Conservation (phyloP, 2,329 filamentous ascomycete species). For the Aspergillus eucalypticola region DNA sequence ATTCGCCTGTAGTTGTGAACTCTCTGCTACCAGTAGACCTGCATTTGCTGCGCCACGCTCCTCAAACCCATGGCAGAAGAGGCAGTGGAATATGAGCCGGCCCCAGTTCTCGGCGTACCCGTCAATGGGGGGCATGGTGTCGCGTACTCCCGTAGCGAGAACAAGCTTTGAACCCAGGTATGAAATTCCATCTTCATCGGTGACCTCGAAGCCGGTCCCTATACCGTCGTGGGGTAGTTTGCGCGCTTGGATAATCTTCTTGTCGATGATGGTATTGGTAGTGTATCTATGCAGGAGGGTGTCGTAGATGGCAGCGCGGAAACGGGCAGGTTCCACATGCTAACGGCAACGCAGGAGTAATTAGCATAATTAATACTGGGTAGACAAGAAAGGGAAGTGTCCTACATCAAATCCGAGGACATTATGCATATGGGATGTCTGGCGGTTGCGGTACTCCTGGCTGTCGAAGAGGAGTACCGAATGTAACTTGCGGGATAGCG, state of each 20-base stretch:
- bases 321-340: constrained; percentile 4
- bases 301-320: not conserved
- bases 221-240: constrained; percentile 22
- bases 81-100: constrained; percentile 21
- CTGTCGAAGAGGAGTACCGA: constrained; percentile 58
- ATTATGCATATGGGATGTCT: constrained; percentile 59
- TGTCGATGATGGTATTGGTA: constrained; percentile 2
- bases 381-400: not conserved
- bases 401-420: constrained; percentile 43
- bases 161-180: constrained; percentile 57
- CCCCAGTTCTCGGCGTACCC: constrained; percentile 61
- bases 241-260: not conserved
- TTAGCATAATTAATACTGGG: no score
- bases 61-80: constrained; percentile 18
- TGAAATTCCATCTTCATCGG: constrained; percentile 44
- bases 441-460: constrained; percentile 54
- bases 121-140: constrained; percentile 53
- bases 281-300: constrained; percentile 6
- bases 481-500: constrained; percentile 56
- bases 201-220: constrained; percentile 34
- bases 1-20: constrained; percentile 26
- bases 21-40: constrained; percentile 34
- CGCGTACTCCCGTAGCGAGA: constrained; percentile 56
- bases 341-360: constrained; percentile 26
- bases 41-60: constrained; percentile 10